Evolutionary conservation across 176 grass and related monocot species (phyloP).

Genomic region (Saccharum officinarum): DNA sequence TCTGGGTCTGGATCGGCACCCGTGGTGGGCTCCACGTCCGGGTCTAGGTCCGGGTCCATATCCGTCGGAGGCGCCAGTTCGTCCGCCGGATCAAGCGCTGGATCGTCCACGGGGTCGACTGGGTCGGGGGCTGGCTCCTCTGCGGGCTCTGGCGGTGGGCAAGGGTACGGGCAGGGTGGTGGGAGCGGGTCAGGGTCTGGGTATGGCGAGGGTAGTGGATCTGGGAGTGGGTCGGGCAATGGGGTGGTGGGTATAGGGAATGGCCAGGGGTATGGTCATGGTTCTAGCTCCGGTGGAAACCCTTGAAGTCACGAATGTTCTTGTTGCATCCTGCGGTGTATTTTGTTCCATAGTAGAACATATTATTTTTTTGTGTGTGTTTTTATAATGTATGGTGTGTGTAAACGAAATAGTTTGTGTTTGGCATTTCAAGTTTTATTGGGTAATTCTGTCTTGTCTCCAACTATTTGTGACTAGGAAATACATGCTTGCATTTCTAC

Average conservation of each 20-base stretch:
- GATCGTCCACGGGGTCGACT: conserved; percentile 26
- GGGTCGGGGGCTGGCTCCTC: conserved; percentile 42
- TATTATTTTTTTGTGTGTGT: no score
- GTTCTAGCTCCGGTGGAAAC: background rate
- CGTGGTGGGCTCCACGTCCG: conserved; percentile 15
- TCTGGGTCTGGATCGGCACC: conserved; percentile 26
- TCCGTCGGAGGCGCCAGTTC: conserved; percentile 52
- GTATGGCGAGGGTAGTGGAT: conserved; percentile 26
- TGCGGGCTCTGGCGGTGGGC: conserved; percentile 37
- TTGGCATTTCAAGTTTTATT: background rate
- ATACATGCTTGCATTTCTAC: background rate
- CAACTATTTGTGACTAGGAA: background rate
- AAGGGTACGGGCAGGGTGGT: background rate
- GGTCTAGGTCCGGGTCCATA: conserved; percentile 27
- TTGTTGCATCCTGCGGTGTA: background rate
- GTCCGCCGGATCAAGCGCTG: conserved; percentile 36
- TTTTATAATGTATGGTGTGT: background rate
- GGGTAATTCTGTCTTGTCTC: no score
- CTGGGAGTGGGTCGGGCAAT: background rate
- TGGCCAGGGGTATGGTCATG: conserved; percentile 36
- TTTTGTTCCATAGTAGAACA: no score
- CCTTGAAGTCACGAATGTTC: background rate
- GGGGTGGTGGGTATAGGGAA: background rate
- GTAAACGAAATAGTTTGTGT: background rate
- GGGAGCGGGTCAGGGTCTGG: conserved; percentile 22